phyloP scores from a whole-genome alignment of 371 early-diverging fungal genomes.

The Mortierella sp. region DNA sequence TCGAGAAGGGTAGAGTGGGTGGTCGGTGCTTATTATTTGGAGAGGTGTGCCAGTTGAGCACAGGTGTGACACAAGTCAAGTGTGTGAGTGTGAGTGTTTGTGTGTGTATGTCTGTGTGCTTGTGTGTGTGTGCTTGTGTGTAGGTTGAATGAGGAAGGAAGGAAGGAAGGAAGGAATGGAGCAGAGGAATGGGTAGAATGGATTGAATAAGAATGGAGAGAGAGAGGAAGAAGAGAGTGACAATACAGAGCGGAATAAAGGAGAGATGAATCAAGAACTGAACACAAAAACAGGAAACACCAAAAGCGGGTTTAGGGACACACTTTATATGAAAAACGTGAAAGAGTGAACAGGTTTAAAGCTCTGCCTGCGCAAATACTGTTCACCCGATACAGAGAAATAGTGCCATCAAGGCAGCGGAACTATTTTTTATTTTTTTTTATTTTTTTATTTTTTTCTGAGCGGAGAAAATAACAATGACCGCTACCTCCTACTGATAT shows the following conservation, averaged over 20 bases:
- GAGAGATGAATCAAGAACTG: neutral
- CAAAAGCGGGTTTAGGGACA: neutral
- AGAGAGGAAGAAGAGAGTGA: neutral
- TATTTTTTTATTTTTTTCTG: neutral
- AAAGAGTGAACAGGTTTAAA: constrained; percentile 10
- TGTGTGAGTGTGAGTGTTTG: neutral
- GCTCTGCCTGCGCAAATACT: constrained; percentile 18
- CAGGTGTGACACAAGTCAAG: neutral
- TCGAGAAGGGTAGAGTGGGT: neutral
- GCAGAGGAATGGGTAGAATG: no score
- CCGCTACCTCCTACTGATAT: neutral
- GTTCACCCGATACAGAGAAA: constrained; percentile 14
- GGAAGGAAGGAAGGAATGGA: neutral
- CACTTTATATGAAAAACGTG: constrained; percentile 12
- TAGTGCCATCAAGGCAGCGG: neutral
- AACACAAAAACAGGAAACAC: neutral
- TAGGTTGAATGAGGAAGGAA: neutral
- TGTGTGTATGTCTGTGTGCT: neutral
- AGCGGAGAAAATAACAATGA: neutral
- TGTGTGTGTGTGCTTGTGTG: neutral
- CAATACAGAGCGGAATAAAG: constrained; percentile 2
- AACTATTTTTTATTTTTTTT: no score
- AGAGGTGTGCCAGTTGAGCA: constrained; percentile 5
- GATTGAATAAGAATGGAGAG: neutral
- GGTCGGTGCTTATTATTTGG: constrained; percentile 2